Conservation (phyloP, 768 basidiomycete genomes). For the Naganishia onofrii region DNA sequence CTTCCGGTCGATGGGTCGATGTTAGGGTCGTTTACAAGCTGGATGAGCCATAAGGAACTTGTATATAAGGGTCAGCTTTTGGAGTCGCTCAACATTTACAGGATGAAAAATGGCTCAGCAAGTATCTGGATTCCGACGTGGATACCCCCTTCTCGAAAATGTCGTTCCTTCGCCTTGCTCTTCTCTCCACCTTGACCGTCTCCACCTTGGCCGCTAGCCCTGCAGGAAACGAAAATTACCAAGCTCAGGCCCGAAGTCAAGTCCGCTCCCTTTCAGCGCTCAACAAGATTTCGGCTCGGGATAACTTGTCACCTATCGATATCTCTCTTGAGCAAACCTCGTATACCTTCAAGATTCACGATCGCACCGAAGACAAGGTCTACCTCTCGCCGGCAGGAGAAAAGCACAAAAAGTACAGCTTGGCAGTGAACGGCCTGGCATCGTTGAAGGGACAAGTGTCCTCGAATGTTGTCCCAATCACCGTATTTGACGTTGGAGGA, state of each 20-base stretch:
- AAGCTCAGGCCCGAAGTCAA: background rate
- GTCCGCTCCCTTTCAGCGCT: background rate
- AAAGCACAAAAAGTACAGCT: conserved; percentile 32
- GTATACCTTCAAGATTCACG: conserved; percentile 31
- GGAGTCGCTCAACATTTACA: background rate
- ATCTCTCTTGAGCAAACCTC: conserved; percentile 29
- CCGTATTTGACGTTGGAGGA: conserved; percentile 39
- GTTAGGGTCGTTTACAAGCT: too few species aligned
- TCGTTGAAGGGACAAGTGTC: background rate
- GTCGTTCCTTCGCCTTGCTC: conserved; percentile 22
- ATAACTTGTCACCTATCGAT: conserved; percentile 3
- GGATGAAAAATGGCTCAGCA: too few species aligned
- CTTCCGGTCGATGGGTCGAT: too few species aligned
- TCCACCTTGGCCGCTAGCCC: conserved; percentile 9
- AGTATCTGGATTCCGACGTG: too few species aligned
- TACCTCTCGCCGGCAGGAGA: conserved; percentile 35
- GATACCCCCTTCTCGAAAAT: background rate
- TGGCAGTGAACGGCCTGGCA: conserved; percentile 16
- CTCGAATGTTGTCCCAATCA: conserved; percentile 29
- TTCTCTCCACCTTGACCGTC: conserved; percentile 11
- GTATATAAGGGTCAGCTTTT: background rate
- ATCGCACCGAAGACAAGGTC: conserved; percentile 28
- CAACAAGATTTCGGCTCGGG: conserved; percentile 12
- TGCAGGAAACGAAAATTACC: conserved; percentile 28
- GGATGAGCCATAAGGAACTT: background rate